Conservation (phyloP, 495 filamentous ascomycete species). For the Jackrogersella multiformis region DNA sequence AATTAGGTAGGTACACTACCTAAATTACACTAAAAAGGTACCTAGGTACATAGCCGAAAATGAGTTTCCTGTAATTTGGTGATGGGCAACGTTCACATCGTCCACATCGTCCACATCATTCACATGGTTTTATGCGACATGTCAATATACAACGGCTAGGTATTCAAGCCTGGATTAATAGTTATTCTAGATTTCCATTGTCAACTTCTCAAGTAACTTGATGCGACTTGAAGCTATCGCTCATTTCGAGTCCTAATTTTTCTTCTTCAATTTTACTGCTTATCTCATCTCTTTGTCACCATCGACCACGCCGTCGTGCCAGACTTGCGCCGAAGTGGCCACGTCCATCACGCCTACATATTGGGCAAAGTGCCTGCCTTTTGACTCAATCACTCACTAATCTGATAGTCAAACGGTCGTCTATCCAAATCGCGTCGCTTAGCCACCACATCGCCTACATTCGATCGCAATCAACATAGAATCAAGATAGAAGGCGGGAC, state of each 20-base stretch:
- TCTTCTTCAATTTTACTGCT: constrained; percentile 8
- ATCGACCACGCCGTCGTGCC: constrained; percentile 1
- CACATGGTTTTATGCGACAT: constrained; percentile 37
- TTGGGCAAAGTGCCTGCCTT: constrained; percentile 25
- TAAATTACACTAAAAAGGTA: too few species aligned
- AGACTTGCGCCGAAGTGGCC: constrained; percentile 31
- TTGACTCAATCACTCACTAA: constrained; percentile 25
- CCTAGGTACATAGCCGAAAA: constrained; percentile 28
- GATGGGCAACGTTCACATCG: constrained; percentile 25
- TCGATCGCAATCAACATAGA: not conserved
- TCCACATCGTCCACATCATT: too few species aligned
- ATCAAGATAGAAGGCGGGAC: constrained; percentile 21
- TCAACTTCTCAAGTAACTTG: constrained; percentile 11
- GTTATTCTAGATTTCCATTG: constrained; percentile 3
- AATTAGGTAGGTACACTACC: too few species aligned
- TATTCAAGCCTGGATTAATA: constrained; percentile 23
- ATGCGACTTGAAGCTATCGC: constrained; percentile 23
- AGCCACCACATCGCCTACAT: not conserved
- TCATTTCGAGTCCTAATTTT: not conserved
- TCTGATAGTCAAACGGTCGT: constrained; percentile 4
- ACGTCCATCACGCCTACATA: constrained; percentile 27
- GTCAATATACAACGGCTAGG: constrained; percentile 32
- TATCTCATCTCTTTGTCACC: constrained; percentile 3
- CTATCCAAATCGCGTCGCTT: constrained; percentile 5
- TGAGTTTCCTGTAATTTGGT: constrained; percentile 32